Conservation (phyloP, 495 filamentous ascomycete species). For the Podospora conica region DNA sequence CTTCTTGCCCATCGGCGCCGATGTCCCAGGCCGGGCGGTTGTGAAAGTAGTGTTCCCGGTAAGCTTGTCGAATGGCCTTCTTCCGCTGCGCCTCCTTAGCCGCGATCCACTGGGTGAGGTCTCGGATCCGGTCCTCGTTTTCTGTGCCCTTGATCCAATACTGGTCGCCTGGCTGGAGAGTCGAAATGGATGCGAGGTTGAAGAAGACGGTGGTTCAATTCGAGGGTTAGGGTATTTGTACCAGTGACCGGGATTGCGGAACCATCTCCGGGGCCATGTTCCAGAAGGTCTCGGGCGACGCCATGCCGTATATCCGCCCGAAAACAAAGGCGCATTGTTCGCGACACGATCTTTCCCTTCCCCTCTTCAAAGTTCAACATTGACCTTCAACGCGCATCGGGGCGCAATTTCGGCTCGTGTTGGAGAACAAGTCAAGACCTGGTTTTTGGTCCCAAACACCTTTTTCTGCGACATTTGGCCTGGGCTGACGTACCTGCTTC, state of each 20-base stretch:
- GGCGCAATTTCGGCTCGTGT: background rate
- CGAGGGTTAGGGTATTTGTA: background rate
- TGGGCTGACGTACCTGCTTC: too few species aligned
- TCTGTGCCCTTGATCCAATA: conserved; percentile 16
- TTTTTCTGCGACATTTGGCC: background rate
- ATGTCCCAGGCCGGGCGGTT: conserved; percentile 27
- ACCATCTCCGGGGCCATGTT: background rate
- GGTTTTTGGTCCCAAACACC: background rate
- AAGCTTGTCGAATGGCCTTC: conserved; percentile 12
- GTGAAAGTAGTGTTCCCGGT: conserved; percentile 23
- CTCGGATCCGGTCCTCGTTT: conserved; percentile 12
- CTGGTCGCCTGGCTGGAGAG: too few species aligned
- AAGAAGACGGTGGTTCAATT: background rate
- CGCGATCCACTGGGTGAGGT: conserved; percentile 11
- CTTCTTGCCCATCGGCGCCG: conserved; percentile 9
- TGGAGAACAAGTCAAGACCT: background rate
- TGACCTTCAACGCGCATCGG: background rate
- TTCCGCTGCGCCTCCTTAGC: conserved; percentile 12
- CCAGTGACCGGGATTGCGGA: background rate
- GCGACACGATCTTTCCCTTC: background rate
- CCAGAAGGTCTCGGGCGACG: background rate
- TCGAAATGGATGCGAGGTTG: background rate
- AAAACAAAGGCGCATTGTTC: background rate
- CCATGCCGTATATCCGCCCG: background rate
- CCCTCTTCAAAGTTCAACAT: background rate